phyloP scores from a whole-genome alignment of 179 eudicot species.

The Beta lomatogona region DNA sequence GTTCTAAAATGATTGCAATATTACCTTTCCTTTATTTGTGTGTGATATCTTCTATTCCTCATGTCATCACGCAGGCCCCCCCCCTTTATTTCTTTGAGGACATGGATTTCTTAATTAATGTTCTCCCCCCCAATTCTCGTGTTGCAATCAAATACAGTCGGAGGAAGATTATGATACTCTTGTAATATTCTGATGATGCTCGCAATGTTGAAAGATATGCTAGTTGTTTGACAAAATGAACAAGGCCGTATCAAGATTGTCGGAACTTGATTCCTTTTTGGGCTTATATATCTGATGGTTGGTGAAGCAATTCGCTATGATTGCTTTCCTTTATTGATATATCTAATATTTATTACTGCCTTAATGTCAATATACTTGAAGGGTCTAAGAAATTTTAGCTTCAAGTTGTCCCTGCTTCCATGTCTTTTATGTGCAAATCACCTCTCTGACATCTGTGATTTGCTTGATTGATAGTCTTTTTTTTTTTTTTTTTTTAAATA shows the following conservation, averaged over 20 bases:
- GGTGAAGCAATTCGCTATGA: conserved; percentile 7
- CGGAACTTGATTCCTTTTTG: conserved; percentile 1
- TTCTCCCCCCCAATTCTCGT: too few species aligned
- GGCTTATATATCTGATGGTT: not conserved
- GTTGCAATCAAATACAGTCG: too few species aligned
- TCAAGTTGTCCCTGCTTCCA: conserved; percentile 1
- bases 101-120: too few species aligned
- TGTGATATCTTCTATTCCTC: too few species aligned
- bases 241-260: not conserved
- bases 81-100: too few species aligned
- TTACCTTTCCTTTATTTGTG: too few species aligned
- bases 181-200: conserved; percentile 5
- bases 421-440: conserved; percentile 11
- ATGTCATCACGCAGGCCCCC: too few species aligned
- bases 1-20: too few species aligned
- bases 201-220: not conserved
- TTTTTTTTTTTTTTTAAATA: conserved; percentile 1
- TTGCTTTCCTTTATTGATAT: not conserved
- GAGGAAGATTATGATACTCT: not conserved
- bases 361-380: conserved; percentile 5
- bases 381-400: conserved; percentile 6
- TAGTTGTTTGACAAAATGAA: not conserved
- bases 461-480: conserved; percentile 20
- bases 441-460: conserved; percentile 12
- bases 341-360: not conserved